Conservation (phyloP, 345 rosid genomes). For the Clarkia xantiana region DNA sequence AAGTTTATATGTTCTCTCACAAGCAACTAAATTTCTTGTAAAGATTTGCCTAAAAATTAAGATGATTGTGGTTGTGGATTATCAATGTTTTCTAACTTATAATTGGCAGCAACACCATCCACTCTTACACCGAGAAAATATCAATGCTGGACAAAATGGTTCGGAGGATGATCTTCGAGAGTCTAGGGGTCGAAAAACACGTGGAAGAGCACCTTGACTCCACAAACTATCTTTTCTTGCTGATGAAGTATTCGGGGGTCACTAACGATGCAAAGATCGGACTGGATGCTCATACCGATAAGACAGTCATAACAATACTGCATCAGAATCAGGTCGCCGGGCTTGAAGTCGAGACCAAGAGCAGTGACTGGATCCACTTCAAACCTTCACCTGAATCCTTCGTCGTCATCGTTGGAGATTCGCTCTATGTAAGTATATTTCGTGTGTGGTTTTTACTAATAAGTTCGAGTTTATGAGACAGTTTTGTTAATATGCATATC, state of each 20-base stretch:
- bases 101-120: constrained; percentile 23
- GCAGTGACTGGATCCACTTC: constrained; percentile 34
- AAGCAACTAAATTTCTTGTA: too few relatives aligned
- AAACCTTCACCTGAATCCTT: constrained; percentile 42
- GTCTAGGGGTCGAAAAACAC: constrained; percentile 29
- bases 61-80: too few relatives aligned
- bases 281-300: constrained; percentile 33
- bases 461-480: too few relatives aligned
- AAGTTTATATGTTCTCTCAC: neutral
- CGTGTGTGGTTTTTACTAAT: too few relatives aligned
- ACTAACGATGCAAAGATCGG: constrained; percentile 35
- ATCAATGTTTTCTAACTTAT: too few relatives aligned
- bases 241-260: constrained; percentile 42
- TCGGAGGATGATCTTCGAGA: constrained; percentile 42
- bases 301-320: constrained; percentile 45
- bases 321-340: constrained; percentile 53
- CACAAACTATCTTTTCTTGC: constrained; percentile 34
- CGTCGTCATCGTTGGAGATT: constrained; percentile 43
- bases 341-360: constrained; percentile 30
- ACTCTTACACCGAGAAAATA: constrained; percentile 16
- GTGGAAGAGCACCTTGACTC: constrained; percentile 45
- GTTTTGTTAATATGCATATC: too few relatives aligned
- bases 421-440: constrained; percentile 23
- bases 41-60: too few relatives aligned
- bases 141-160: constrained; percentile 28